Base-by-base conservation (phyloP, 345 rosid species). In the Xanthoceras sorbifolium region DNA sequence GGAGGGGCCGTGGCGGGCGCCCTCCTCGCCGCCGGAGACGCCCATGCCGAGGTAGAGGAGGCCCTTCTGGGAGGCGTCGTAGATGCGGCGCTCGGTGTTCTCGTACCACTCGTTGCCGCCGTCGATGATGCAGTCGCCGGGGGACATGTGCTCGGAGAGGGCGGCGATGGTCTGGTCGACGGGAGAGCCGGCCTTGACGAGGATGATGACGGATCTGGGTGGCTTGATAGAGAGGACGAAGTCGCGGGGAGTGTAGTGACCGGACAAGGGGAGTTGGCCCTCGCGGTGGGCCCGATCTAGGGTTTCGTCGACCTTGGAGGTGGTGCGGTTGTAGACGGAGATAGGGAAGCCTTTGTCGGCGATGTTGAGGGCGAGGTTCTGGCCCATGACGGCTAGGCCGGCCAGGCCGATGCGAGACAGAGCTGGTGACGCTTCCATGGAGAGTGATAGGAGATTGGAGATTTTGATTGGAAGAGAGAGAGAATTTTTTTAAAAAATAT, bases 341-440 rank as follows among this genome's bases (percentile, higher is more conserved):
- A n/a, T n/a, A n/a, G n/a, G n/a, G n/a, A n/a, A n/a, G n/a, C n/a
- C n/a, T n/a, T n/a, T n/a, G n/a, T n/a, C 97, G 79, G 97, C 97
- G 74, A 94, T 82, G 89, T 94, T 94, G 2, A 94, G 86, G 74
- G 99, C 98, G 34, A 95, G 87, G 84, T 95, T 95, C 40, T 93
- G 99, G 42, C 99, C 99, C 98, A 95, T 95, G 9, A 95, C 99
- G 80, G 99, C 99, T 17, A 95, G 92, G 8, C 99, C 97, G 10
- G 95, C 97, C 9, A 93, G 90, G 61, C 98, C 98, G 10, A 95
- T 89, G 42, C 96, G 95, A 48, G 99, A 91, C 5, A 92, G 86
- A 31, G 85, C 85, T 26, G 83, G 66, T 4, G 88, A 81, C 48
- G 94, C 89, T 31, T 91, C 97, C 98, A 93, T 91, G 77, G 68